These are phyloP conservation scores for Wickerhamomyces bovis DNA, from an alignment of 805 yeast species.

Conservation along the genomic window DNA sequence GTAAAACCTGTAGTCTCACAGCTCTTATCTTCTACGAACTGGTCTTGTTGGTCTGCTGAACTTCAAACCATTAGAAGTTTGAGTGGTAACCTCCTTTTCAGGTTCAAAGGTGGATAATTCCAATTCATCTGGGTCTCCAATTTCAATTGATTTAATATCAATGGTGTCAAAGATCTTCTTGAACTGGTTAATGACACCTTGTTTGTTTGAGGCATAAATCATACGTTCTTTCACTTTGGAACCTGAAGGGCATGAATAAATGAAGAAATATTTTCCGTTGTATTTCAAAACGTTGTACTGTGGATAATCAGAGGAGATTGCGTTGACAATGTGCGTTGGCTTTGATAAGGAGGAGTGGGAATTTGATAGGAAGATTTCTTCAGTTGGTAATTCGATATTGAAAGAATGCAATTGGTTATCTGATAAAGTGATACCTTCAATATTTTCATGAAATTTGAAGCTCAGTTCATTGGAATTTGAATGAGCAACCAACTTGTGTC, in stretches of 20 bases:
- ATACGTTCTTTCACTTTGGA: constrained; percentile 86
- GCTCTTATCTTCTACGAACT: constrained; percentile 37
- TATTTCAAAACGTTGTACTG: constrained; percentile 53
- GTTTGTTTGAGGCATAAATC: constrained; percentile 82
- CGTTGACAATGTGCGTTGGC: constrained; percentile 26
- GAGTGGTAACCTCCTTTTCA: constrained; percentile 14
- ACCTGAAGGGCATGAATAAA: constrained; percentile 86
- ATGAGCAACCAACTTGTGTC: constrained; percentile 23
- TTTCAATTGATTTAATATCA: constrained; percentile 47
- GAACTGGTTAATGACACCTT: constrained; percentile 50
- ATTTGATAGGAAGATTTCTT: constrained; percentile 37
- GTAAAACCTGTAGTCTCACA: neutral
- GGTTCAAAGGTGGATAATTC: constrained; percentile 44
- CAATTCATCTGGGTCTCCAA: constrained; percentile 68
- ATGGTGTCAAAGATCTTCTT: constrained; percentile 25
- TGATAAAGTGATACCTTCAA: constrained; percentile 22
- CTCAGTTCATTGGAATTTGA: constrained; percentile 22
- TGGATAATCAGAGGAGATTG: constrained; percentile 39
- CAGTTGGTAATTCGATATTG: constrained; percentile 43
- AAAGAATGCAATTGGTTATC: constrained; percentile 38
- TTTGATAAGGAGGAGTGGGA: constrained; percentile 12
- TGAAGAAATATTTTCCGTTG: constrained; percentile 44
- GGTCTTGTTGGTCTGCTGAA: constrained; percentile 70
- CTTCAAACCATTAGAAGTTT: constrained; percentile 25
- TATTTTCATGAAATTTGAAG: constrained; percentile 24